Percentiles rank a stretch among this genome's conserved stretches.
These are phyloP conservation scores for Talaromyces islandicus DNA, from an alignment of 2,329 filamentous ascomycete species.

Conservation along the genomic window DNA sequence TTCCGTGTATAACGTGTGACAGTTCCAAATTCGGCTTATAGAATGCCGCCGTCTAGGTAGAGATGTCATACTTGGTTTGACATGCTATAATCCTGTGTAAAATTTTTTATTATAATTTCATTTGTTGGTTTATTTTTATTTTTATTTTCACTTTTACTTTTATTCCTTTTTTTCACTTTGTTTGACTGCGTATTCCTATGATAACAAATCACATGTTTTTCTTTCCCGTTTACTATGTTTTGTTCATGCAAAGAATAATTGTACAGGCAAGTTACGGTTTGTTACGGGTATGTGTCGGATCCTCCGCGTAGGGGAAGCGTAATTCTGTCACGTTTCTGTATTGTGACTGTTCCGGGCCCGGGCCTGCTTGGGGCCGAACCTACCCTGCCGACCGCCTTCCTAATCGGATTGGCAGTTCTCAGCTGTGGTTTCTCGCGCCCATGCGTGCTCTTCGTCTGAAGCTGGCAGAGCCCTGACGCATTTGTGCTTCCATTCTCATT, in stretches of 20 bases:
- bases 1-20: neutral
- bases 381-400: slow-evolving; percentile 3
- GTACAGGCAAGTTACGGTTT: neutral
- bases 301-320: neutral
- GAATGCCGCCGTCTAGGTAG: neutral
- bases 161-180: neutral
- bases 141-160: no score
- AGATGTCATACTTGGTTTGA: neutral
- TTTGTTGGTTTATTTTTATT: no score
- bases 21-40: neutral
- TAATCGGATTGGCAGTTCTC: neutral
- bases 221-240: neutral
- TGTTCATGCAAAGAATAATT: neutral
- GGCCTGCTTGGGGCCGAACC: neutral
- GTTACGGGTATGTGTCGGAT: neutral
- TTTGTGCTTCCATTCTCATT: neutral
- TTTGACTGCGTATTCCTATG: neutral
- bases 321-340: neutral
- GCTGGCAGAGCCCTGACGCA: neutral
- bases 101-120: slow-evolving; percentile 5
- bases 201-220: neutral
- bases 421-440: neutral
- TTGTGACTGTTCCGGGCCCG: neutral
- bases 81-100: slow-evolving; percentile 8
- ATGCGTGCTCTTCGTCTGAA: neutral